Conservation (phyloP, 192 early-diverging fungal species). For the Lunasporangiospora selenospora region DNA sequence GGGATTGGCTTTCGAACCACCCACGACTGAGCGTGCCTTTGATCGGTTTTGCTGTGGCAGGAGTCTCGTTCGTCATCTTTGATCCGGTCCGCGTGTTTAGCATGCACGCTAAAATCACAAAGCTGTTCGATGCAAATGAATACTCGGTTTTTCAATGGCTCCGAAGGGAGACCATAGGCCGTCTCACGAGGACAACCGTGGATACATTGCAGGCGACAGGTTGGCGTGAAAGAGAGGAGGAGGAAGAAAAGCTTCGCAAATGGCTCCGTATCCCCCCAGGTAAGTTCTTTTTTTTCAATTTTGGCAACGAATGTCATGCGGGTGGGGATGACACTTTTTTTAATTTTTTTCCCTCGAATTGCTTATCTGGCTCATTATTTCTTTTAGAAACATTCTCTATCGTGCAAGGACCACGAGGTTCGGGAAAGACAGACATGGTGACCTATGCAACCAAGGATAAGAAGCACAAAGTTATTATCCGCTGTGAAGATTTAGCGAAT, state of each 20-base stretch:
- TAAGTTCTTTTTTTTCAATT: constrained; percentile 8
- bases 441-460: constrained; percentile 70
- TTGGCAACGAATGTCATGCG: too few relatives aligned
- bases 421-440: constrained; percentile 81
- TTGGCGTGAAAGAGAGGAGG: constrained; percentile 67
- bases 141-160: constrained; percentile 68
- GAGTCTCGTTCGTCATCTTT: constrained; percentile 84
- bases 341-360: too few relatives aligned
- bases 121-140: constrained; percentile 75
- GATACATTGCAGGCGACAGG: constrained; percentile 41
- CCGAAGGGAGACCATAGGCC: constrained; percentile 59
- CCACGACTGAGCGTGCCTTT: constrained; percentile 80
- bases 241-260: constrained; percentile 58
- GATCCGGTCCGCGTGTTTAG: constrained; percentile 93
- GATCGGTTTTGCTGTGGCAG: constrained; percentile 76
- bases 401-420: constrained; percentile 84
- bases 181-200: constrained; percentile 28
- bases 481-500: constrained; percentile 79
- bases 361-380: background rate
- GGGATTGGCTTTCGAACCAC: constrained; percentile 76
- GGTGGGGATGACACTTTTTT: too few relatives aligned
- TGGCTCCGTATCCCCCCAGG: constrained; percentile 65
- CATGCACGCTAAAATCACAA: constrained; percentile 84
- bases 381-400: constrained; percentile 80
- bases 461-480: constrained; percentile 78